phyloP scores from a whole-genome alignment of 2,329 filamentous ascomycete species.

The Arthrobotrys pseudoclavata region DNA sequence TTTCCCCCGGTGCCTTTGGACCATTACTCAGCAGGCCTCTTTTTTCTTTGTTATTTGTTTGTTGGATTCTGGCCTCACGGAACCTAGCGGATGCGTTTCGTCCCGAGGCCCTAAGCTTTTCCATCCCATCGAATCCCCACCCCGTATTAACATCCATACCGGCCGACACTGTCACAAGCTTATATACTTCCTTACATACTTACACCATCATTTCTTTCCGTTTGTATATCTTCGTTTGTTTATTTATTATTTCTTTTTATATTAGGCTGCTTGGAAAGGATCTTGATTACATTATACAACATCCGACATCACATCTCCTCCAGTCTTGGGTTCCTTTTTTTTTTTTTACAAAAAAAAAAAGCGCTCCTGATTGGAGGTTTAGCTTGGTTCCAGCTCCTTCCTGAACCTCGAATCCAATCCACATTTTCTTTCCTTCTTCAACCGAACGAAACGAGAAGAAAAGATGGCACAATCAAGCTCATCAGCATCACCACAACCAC shows the following conservation, averaged over 20 bases:
- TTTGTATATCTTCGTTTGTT: background rate
- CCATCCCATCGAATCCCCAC: background rate
- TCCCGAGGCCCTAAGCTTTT: slow-evolving; percentile 30
- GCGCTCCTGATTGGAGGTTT: background rate
- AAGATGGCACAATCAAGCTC: slow-evolving; percentile 43
- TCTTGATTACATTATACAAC: background rate
- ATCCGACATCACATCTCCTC: background rate
- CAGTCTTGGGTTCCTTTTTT: background rate
- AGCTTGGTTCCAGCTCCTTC: background rate
- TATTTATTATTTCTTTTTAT: background rate
- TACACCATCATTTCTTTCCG: too few relatives aligned
- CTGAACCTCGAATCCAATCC: background rate
- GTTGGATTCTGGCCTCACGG: slow-evolving; percentile 8
- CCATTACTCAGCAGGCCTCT: background rate
- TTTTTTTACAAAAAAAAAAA: background rate
- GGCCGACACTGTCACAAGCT: too few relatives aligned
- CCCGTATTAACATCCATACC: background rate
- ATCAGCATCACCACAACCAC: slow-evolving; percentile 37
- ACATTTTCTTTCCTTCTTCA: background rate
- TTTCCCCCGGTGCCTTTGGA: background rate
- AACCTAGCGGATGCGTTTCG: slow-evolving; percentile 51
- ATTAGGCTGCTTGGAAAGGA: background rate
- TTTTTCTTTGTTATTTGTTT: background rate
- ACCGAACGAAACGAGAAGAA: background rate
- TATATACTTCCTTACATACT: background rate